Percentiles rank a stretch among this genome's conserved stretches.
phyloP scores from a whole-genome alignment of 768 basidiomycete genomes.

The Leccinum disarticulatum region DNA sequence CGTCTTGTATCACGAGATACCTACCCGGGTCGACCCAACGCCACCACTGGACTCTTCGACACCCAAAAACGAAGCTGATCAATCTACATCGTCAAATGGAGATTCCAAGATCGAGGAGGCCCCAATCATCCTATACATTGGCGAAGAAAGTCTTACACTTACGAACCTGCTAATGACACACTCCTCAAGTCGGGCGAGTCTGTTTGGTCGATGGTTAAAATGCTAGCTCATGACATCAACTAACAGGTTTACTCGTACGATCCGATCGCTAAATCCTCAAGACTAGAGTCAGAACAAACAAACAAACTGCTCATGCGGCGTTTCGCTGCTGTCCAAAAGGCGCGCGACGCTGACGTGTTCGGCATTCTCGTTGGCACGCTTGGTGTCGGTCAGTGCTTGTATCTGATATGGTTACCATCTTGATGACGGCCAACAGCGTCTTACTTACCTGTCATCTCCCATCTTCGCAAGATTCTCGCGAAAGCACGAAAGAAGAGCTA shows the following conservation, averaged over 20 bases:
- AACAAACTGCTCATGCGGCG: slow-evolving; percentile 88
- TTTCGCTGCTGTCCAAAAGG: slow-evolving; percentile 83
- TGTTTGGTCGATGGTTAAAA: background rate
- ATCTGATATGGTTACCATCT: background rate
- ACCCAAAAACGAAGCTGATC: background rate
- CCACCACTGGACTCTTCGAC: background rate
- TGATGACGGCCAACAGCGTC: slow-evolving; percentile 48
- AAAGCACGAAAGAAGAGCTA: slow-evolving; percentile 84
- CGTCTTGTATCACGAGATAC: slow-evolving; percentile 40
- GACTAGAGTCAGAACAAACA: slow-evolving; percentile 63
- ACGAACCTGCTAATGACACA: slow-evolving; percentile 89
- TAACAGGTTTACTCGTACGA: slow-evolving; percentile 76
- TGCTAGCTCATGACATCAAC: background rate
- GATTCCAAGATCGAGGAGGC: slow-evolving; percentile 1
- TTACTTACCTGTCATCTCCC: slow-evolving; percentile 81
- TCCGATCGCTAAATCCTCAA: slow-evolving; percentile 47
- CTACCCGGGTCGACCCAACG: slow-evolving; percentile 24
- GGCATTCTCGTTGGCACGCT: slow-evolving; percentile 95
- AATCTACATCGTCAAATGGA: background rate
- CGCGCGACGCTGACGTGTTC: slow-evolving; percentile 89
- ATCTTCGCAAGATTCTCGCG: slow-evolving; percentile 70
- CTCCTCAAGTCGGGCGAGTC: slow-evolving; percentile 56
- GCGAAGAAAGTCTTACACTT: slow-evolving; percentile 74
- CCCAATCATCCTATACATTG: slow-evolving; percentile 56
- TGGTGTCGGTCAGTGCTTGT: slow-evolving; percentile 64